phyloP scores from a whole-genome alignment of 2,329 filamentous ascomycete genomes.

The Septoria petroselini region DNA sequence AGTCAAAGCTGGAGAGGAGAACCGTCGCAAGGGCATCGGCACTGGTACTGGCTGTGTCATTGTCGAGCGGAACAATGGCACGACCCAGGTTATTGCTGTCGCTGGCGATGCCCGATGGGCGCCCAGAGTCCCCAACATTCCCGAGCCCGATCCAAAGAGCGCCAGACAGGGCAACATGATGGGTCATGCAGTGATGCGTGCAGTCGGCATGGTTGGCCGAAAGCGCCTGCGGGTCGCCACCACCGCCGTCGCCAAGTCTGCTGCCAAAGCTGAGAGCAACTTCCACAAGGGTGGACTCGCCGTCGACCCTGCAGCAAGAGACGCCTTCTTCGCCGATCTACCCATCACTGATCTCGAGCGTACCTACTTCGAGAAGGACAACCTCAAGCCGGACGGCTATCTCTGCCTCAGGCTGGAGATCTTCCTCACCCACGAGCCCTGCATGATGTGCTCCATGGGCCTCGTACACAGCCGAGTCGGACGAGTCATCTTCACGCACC shows the following conservation, averaged over 20 bases:
- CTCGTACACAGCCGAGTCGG: constrained; percentile 91
- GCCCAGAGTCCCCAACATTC: constrained; percentile 34
- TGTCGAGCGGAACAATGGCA: constrained; percentile 57
- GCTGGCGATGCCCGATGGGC: constrained; percentile 74
- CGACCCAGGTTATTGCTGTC: constrained; percentile 62
- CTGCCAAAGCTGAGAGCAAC: constrained; percentile 35
- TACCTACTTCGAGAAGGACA: constrained; percentile 61
- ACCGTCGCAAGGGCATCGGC: constrained; percentile 58
- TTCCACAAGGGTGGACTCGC: constrained; percentile 36
- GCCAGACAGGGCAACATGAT: constrained; percentile 64
- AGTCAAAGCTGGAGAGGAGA: constrained; percentile 59
- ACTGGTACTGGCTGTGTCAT: constrained; percentile 72
- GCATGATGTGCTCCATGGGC: constrained; percentile 95
- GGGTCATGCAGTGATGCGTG: constrained; percentile 73
- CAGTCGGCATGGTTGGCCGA: constrained; percentile 75
- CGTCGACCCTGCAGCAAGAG: constrained; percentile 35
- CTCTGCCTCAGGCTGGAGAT: constrained; percentile 91
- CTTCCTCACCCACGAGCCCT: constrained; percentile 93
- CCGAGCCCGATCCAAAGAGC: constrained; percentile 23
- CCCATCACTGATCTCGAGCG: constrained; percentile 67
- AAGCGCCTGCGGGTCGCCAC: constrained; percentile 46
- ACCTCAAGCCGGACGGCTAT: constrained; percentile 73
- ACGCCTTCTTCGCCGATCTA: constrained; percentile 63
- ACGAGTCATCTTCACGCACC: constrained; percentile 73
- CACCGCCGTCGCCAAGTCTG: constrained; percentile 29